Conservation (phyloP, 192 early-diverging fungal genomes). For the Podila epigama region DNA sequence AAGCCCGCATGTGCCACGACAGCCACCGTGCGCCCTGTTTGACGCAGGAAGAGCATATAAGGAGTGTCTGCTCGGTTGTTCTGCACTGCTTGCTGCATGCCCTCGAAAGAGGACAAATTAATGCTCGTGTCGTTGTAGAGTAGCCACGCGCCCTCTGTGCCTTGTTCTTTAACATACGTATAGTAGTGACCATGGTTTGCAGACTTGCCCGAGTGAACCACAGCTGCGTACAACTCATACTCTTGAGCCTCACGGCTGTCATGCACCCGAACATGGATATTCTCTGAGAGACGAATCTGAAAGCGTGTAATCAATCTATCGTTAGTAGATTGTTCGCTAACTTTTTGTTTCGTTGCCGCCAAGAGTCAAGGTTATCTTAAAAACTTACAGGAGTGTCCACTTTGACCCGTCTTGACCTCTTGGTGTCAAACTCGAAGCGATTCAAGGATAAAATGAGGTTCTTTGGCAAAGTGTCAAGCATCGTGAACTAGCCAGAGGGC, state of each 20-base stretch:
- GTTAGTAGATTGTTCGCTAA: neutral
- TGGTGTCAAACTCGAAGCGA: slow-evolving; percentile 36
- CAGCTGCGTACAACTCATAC: slow-evolving; percentile 55
- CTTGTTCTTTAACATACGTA: slow-evolving; percentile 51
- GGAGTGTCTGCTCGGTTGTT: slow-evolving; percentile 52
- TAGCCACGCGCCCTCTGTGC: slow-evolving; percentile 16
- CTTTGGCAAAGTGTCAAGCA: slow-evolving; percentile 12
- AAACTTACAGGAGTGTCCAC: slow-evolving; percentile 27
- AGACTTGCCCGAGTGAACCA: slow-evolving; percentile 54
- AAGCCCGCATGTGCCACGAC: neutral
- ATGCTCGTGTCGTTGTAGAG: slow-evolving; percentile 51
- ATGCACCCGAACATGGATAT: slow-evolving; percentile 16
- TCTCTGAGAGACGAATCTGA: slow-evolving; percentile 12
- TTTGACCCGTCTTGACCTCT: slow-evolving; percentile 21
- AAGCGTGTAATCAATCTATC: neutral
- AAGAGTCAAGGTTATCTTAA: neutral
- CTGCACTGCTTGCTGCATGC: slow-evolving; percentile 24
- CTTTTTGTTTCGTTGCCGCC: too few species aligned
- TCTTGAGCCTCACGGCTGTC: slow-evolving; percentile 4
- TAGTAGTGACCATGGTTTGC: slow-evolving; percentile 64
- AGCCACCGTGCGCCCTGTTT: neutral
- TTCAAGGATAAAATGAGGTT: slow-evolving; percentile 40
- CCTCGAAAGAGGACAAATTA: slow-evolving; percentile 21
- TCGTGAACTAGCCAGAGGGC: slow-evolving; percentile 11
- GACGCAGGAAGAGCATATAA: slow-evolving; percentile 55